Evolutionary conservation across 2,329 filamentous ascomycete genomes (phyloP).

Genomic region (Cytospora piceae): DNA sequence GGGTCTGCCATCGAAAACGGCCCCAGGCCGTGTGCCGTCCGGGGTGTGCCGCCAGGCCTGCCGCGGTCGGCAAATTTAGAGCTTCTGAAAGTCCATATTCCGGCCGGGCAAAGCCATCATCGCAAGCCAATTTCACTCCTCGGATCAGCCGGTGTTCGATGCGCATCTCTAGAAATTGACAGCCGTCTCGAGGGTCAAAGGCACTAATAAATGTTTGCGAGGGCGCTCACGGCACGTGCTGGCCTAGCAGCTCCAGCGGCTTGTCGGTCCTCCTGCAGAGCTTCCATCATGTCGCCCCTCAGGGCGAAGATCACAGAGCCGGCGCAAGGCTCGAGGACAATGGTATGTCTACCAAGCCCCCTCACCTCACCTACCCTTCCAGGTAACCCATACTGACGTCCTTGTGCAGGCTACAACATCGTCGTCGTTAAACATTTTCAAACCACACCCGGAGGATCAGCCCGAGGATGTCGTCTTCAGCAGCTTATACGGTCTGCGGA

Average conservation of each 20-base stretch:
- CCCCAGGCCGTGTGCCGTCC: not conserved
- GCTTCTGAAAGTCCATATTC: slow-evolving; percentile 9
- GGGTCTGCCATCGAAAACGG: slow-evolving; percentile 3
- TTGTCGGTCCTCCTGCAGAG: slow-evolving; percentile 48
- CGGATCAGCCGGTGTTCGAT: slow-evolving; percentile 17
- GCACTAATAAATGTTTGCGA: slow-evolving; percentile 58
- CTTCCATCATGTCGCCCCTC: slow-evolving; percentile 70
- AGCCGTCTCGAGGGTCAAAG: slow-evolving; percentile 14
- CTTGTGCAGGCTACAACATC: slow-evolving; percentile 16
- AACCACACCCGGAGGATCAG: slow-evolving; percentile 69
- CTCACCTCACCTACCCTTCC: not conserved
- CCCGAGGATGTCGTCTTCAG: slow-evolving; percentile 92
- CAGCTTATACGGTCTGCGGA: slow-evolving; percentile 85
- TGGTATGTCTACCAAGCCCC: slow-evolving; percentile 46
- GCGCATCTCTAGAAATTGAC: slow-evolving; percentile 1
- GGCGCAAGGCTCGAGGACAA: slow-evolving; percentile 41
- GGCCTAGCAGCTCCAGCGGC: slow-evolving; percentile 53
- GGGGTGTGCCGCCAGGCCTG: slow-evolving; percentile 18
- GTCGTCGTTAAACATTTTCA: slow-evolving; percentile 35
- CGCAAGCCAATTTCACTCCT: not conserved
- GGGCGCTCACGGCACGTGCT: slow-evolving; percentile 57
- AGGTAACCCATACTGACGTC: slow-evolving; percentile 26
- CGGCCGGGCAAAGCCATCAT: not conserved
- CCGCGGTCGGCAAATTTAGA: slow-evolving; percentile 28
- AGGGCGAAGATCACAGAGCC: slow-evolving; percentile 69